These are phyloP conservation scores for Ceratocystis lukuohia DNA, from an alignment of 2,329 filamentous ascomycete genomes.

Conservation along the genomic window DNA sequence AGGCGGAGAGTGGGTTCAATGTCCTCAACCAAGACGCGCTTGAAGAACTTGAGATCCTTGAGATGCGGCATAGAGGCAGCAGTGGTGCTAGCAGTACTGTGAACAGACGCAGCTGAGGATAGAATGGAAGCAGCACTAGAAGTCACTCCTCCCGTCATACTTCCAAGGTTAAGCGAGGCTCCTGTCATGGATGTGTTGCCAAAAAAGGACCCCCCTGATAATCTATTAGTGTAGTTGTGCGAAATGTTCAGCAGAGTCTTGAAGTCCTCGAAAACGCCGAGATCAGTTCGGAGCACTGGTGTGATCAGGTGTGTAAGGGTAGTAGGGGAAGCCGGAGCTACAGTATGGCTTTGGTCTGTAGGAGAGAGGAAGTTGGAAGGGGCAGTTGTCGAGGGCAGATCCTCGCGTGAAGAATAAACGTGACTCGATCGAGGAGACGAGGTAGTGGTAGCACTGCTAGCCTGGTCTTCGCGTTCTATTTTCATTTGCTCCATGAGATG, in stretches of 20 bases:
- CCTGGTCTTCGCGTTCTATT: conserved; percentile 56
- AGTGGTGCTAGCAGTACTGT: conserved; percentile 33
- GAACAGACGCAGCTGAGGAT: conserved; percentile 35
- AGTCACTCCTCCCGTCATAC: conserved; percentile 16
- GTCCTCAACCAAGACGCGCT: conserved; percentile 75
- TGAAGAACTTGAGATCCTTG: conserved; percentile 90
- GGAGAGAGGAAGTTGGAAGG: conserved; percentile 21
- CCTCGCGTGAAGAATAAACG: conserved; percentile 46
- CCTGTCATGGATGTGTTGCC: conserved; percentile 36
- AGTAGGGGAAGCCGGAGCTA: conserved; percentile 44
- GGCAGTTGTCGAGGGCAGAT: conserved; percentile 24
- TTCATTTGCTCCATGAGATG: conserved; percentile 80
- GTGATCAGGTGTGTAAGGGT: conserved; percentile 75
- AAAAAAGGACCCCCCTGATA: conserved; percentile 17
- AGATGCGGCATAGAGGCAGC: conserved; percentile 35
- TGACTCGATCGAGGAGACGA: conserved; percentile 59
- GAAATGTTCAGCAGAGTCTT: conserved; percentile 58
- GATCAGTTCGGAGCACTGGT: conserved; percentile 69
- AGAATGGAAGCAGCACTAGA: conserved; percentile 30
- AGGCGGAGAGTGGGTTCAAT: conserved; percentile 87
- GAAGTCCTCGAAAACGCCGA: conserved; percentile 75
- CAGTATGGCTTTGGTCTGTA: conserved; percentile 19
- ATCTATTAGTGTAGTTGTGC: conserved; percentile 45
- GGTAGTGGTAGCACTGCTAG: conserved; percentile 58
- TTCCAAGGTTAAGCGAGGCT: conserved; percentile 33